These are phyloP conservation scores for Volvariella volvacea DNA, from an alignment of 1,284 basidiomycete genomes.

Conservation along the genomic window DNA sequence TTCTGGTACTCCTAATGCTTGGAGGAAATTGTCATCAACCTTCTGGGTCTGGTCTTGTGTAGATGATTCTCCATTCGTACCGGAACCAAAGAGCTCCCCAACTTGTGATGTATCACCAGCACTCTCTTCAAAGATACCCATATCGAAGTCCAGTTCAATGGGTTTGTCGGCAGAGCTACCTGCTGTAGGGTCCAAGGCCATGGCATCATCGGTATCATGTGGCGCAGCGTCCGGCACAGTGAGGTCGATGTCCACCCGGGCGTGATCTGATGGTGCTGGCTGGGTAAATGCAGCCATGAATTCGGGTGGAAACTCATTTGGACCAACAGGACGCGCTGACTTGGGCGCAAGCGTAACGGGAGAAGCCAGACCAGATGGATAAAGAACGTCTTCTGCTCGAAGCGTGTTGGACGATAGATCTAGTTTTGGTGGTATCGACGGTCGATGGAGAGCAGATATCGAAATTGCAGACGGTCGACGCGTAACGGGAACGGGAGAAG, in stretches of 20 bases:
- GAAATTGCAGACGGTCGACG: slow-evolving; percentile 71
- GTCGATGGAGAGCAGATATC: slow-evolving; percentile 67
- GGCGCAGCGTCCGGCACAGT: slow-evolving; percentile 27
- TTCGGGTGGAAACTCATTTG: slow-evolving; percentile 51
- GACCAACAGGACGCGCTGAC: slow-evolving; percentile 48
- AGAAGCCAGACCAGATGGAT: slow-evolving; percentile 55
- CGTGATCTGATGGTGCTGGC: slow-evolving; percentile 17
- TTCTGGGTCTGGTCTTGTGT: neutral
- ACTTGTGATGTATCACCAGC: slow-evolving; percentile 15
- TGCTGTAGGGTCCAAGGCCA: slow-evolving; percentile 25
- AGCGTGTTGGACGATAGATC: slow-evolving; percentile 65
- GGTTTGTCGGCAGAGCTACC: slow-evolving; percentile 71
- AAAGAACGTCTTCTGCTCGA: slow-evolving; percentile 50
- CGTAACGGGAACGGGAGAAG: slow-evolving; percentile 18
- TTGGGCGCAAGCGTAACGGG: slow-evolving; percentile 75
- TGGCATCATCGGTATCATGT: slow-evolving; percentile 17
- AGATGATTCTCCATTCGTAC: neutral
- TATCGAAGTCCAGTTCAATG: slow-evolving; percentile 71
- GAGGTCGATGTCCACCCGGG: slow-evolving; percentile 34
- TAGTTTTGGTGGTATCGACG: slow-evolving; percentile 60
- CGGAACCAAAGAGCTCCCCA: neutral
- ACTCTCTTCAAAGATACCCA: slow-evolving; percentile 46
- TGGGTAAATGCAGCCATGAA: slow-evolving; percentile 54
- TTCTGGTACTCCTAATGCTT: neutral
- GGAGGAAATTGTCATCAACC: neutral